Evolutionary conservation across 2,329 filamentous ascomycete species (phyloP).

Genomic region (Microdochium nivale): DNA sequence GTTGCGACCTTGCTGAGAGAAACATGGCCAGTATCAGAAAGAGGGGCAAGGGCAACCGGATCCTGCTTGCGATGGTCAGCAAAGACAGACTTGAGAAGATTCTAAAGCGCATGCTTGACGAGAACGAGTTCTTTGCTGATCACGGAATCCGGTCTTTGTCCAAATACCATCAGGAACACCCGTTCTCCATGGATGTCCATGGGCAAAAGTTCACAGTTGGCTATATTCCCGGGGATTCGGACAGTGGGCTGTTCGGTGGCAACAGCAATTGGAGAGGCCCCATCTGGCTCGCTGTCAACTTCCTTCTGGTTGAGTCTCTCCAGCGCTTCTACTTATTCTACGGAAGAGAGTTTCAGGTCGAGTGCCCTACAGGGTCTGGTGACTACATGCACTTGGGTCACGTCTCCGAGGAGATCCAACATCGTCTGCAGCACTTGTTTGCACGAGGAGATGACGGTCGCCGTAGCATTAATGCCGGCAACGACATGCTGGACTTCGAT

Average conservation of each 20-base stretch:
- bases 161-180: slow-evolving; percentile 82
- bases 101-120: slow-evolving; percentile 83
- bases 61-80: slow-evolving; percentile 83
- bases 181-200: slow-evolving; percentile 93
- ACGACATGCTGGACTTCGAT: slow-evolving; percentile 82
- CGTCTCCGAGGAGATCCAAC: slow-evolving; percentile 90
- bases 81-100: slow-evolving; percentile 89
- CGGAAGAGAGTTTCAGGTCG: slow-evolving; percentile 76
- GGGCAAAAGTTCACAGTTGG: slow-evolving; percentile 80
- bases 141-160: slow-evolving; percentile 89
- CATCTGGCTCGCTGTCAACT: slow-evolving; percentile 95
- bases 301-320: slow-evolving; percentile 87
- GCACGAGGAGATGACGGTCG: slow-evolving; percentile 75
- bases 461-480: slow-evolving; percentile 79
- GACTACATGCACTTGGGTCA: slow-evolving; percentile 94
- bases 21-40: slow-evolving; percentile 92
- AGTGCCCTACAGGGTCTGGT: slow-evolving; percentile 88
- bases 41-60: slow-evolving; percentile 81
- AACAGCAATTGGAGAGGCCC: slow-evolving; percentile 98
- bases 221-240: slow-evolving; percentile 92
- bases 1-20: slow-evolving; percentile 76
- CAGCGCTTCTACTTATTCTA: slow-evolving; percentile 96
- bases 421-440: slow-evolving; percentile 88
- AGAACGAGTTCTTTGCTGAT: slow-evolving; percentile 84
- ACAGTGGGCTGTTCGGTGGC: slow-evolving; percentile 88